Evolutionary conservation across 371 early-diverging fungal species (phyloP).

Genomic region (Capniomyces stellatus): DNA sequence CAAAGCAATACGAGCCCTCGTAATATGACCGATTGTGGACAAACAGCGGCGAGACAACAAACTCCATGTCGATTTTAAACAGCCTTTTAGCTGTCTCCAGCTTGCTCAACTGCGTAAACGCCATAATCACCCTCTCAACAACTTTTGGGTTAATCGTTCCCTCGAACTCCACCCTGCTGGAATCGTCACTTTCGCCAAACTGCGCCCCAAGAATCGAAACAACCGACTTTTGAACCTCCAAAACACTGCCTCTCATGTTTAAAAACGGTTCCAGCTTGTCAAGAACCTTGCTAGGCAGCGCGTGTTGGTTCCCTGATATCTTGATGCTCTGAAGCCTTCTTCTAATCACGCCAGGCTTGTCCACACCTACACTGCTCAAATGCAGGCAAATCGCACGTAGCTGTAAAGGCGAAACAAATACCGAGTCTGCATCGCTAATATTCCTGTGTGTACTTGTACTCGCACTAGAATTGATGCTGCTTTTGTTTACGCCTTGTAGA

Average conservation of each 20-base stretch:
- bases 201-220: background rate
- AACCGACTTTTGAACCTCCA: background rate
- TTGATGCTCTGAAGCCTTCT: background rate
- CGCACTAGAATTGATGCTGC: background rate
- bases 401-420: slow-evolving; percentile 2
- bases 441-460: background rate
- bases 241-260: slow-evolving; percentile 28
- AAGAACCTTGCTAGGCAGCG: slow-evolving; percentile 36
- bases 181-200: background rate
- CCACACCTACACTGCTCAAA: background rate
- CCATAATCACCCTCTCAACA: slow-evolving; percentile 7
- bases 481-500: too few relatives aligned
- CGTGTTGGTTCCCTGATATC: slow-evolving; percentile 21
- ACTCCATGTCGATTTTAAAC: slow-evolving; percentile 10
- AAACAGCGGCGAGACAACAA: slow-evolving; percentile 17
- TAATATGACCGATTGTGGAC: slow-evolving; percentile 23
- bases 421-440: background rate
- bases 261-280: slow-evolving; percentile 44
- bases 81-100: slow-evolving; percentile 12
- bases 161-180: background rate
- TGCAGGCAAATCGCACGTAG: background rate
- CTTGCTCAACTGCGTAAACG: slow-evolving; percentile 21
- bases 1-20: slow-evolving; percentile 20
- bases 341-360: slow-evolving; percentile 1
- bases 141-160: background rate